Evolutionary conservation across 2,329 filamentous ascomycete genomes (phyloP).

Genomic region (Sordariomycetes sp.): DNA sequence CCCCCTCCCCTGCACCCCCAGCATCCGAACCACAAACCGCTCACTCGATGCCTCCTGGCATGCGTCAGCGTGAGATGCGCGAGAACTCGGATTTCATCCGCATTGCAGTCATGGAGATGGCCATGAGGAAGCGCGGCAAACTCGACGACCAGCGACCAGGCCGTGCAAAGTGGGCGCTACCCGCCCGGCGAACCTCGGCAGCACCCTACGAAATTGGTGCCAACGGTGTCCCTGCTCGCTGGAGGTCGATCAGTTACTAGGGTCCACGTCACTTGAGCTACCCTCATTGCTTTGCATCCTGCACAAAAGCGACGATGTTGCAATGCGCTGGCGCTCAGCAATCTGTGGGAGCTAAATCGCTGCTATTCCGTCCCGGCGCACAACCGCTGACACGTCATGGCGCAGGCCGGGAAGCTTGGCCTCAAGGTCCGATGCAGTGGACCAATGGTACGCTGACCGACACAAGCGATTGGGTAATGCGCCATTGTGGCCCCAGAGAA

Average conservation of each 20-base stretch:
- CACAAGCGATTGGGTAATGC: background rate
- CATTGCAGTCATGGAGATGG: constrained; percentile 63
- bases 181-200: constrained; percentile 41
- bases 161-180: constrained; percentile 58
- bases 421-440: background rate
- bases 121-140: constrained; percentile 59
- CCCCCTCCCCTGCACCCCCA: constrained; percentile 18
- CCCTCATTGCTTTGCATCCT: too few species aligned
- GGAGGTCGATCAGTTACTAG: constrained; percentile 4
- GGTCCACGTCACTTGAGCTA: too few species aligned
- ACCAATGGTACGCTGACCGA: background rate
- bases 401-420: background rate
- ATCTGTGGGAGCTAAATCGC: background rate
- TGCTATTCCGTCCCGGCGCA: background rate
- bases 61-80: constrained; percentile 57
- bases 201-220: constrained; percentile 4
- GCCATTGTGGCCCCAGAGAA: too few species aligned
- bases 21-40: constrained; percentile 1
- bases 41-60: constrained; percentile 22
- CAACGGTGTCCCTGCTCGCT: constrained; percentile 5
- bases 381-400: constrained; percentile 1
- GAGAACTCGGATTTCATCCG: constrained; percentile 65
- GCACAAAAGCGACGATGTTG: background rate
- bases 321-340: background rate
- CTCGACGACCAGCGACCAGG: constrained; percentile 58